These are phyloP conservation scores for Chionographis japonica DNA, from an alignment of 106 monocot species.

Conservation along the genomic window DNA sequence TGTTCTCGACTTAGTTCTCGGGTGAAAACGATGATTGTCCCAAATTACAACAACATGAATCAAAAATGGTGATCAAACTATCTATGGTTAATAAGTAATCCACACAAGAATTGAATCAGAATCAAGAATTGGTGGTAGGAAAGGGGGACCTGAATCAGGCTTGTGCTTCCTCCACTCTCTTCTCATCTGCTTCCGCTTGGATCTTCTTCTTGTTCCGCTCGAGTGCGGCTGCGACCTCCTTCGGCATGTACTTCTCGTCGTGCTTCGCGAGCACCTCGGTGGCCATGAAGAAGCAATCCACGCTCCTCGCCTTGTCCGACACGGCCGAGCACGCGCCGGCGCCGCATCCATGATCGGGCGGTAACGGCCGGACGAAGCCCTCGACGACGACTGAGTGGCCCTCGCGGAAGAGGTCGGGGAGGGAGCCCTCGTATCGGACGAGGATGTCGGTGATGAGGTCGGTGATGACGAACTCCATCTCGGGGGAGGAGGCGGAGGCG, in stretches of 20 bases:
- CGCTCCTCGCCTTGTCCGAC: slow-evolving; percentile 62
- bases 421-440: slow-evolving; percentile 76
- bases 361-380: slow-evolving; percentile 65
- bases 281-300: slow-evolving; percentile 68
- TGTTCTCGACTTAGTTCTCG: too few relatives aligned
- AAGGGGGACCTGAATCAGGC: too few relatives aligned
- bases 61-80: too few relatives aligned
- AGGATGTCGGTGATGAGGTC: slow-evolving; percentile 91
- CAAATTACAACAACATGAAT: too few relatives aligned
- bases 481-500: slow-evolving; percentile 39
- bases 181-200: slow-evolving; percentile 21
- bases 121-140: too few relatives aligned
- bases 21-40: too few relatives aligned
- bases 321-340: slow-evolving; percentile 21
- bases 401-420: slow-evolving; percentile 95
- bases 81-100: too few relatives aligned
- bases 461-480: slow-evolving; percentile 98
- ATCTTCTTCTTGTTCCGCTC: slow-evolving; percentile 89
- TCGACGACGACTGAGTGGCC: slow-evolving; percentile 97
- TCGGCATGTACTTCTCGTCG: slow-evolving; percentile 99
- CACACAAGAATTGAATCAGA: too few relatives aligned
- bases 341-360: not conserved
- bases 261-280: slow-evolving; percentile 97
- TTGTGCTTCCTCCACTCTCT: slow-evolving; percentile 6
- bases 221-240: slow-evolving; percentile 85